These are phyloP conservation scores for Panaeolus cyanescens DNA, from an alignment of 768 basidiomycete species.

Conservation along the genomic window DNA sequence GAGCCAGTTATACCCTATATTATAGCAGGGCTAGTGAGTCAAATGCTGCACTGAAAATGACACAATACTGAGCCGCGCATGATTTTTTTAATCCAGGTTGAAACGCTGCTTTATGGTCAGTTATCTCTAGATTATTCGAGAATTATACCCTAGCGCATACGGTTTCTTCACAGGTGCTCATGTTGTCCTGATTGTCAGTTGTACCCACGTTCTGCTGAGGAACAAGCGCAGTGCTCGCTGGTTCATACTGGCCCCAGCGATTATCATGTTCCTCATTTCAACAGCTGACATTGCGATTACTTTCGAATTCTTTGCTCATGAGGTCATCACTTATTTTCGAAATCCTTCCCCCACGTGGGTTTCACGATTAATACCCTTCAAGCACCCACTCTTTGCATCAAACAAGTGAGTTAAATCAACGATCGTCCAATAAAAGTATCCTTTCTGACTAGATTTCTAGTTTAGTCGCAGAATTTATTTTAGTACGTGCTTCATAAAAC, in stretches of 20 bases:
- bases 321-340: not conserved
- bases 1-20: not conserved
- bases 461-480: not conserved
- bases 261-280: constrained; percentile 13
- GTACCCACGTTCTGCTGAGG: not conserved
- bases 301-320: constrained; percentile 3
- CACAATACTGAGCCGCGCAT: too few species aligned
- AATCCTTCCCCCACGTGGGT: not conserved
- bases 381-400: not conserved
- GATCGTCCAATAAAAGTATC: too few species aligned
- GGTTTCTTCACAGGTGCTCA: not conserved
- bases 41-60: not conserved
- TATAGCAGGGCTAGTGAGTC: not conserved
- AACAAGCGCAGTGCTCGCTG: not conserved
- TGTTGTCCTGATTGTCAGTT: not conserved
- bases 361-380: not conserved
- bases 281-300: constrained; percentile 16
- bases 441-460: too few species aligned
- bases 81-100: not conserved
- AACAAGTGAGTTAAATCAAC: not conserved
- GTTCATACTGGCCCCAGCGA: constrained; percentile 7
- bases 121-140: too few species aligned
- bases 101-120: not conserved
- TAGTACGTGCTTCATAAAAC: not conserved
- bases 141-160: too few species aligned